Evolutionary conservation across 805 yeast genomes (phyloP).

Genomic region (Sungouiozyma ichnusensis): DNA sequence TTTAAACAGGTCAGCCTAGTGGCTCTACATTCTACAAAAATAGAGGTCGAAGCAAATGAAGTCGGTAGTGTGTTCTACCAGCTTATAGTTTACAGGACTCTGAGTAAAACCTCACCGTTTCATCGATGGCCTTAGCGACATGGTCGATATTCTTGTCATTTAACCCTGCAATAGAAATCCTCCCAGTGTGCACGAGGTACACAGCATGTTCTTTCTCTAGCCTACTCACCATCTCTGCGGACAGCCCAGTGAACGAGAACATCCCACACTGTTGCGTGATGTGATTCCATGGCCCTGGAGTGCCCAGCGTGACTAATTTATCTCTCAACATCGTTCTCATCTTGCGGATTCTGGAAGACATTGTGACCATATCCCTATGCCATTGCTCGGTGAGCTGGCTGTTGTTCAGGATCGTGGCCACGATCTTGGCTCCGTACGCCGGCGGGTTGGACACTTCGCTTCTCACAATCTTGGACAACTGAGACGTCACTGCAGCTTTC

Average conservation of each 20-base stretch:
- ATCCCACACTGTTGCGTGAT: constrained; percentile 86
- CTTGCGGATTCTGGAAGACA: constrained; percentile 71
- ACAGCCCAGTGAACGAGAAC: constrained; percentile 91
- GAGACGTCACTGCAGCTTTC: constrained; percentile 56
- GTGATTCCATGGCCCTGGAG: constrained; percentile 93
- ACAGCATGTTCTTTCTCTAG: constrained; percentile 72
- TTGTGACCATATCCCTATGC: constrained; percentile 72
- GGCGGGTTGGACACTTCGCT: constrained; percentile 91
- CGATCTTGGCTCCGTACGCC: constrained; percentile 89
- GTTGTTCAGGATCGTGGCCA: constrained; percentile 57
- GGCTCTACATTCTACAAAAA: no score
- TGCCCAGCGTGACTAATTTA: constrained; percentile 47
- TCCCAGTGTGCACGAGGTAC: constrained; percentile 71
- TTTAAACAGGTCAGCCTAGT: no score
- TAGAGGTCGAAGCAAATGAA: no score
- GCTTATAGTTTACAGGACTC: constrained; percentile 20
- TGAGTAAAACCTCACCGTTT: constrained; percentile 46
- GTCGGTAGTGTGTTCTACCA: no score
- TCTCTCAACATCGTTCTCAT: constrained; percentile 67
- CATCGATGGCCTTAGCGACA: constrained; percentile 76
- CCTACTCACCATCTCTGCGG: constrained; percentile 62
- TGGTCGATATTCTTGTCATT: constrained; percentile 65
- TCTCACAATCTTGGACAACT: constrained; percentile 64
- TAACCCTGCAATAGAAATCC: constrained; percentile 91
- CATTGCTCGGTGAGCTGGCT: constrained; percentile 66